Percentiles rank a stretch among this genome's conserved stretches.
phyloP scores from a whole-genome alignment of 805 yeast genomes.

The Metschnikowia matae region DNA sequence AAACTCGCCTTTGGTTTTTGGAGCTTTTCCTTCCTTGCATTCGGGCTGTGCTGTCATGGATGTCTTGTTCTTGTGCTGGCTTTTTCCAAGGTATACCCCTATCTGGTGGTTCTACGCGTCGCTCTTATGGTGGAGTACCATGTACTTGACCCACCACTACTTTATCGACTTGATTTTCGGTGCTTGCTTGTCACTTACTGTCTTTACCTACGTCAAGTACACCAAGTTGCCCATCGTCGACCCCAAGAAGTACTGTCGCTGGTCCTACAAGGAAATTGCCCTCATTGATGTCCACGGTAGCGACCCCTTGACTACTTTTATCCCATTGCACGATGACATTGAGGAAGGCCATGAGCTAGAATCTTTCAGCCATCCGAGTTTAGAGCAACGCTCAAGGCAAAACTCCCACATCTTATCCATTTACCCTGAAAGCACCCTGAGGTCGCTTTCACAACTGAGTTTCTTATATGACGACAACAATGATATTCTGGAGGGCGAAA shows the following conservation, averaged over 20 bases:
- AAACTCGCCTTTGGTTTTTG: constrained; percentile 90
- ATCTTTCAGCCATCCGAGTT: constrained; percentile 8
- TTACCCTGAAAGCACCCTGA: constrained; percentile 1
- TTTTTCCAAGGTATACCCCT: constrained; percentile 69
- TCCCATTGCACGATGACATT: constrained; percentile 12
- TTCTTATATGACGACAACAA: constrained; percentile 2
- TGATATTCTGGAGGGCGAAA: constrained; percentile 20
- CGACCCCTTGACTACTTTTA: constrained; percentile 29
- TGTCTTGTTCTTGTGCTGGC: constrained; percentile 76
- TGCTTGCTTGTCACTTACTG: constrained; percentile 69
- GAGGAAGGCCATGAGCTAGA: constrained; percentile 9
- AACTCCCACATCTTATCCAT: background rate
- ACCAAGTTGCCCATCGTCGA: constrained; percentile 61
- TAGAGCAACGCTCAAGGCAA: constrained; percentile 7
- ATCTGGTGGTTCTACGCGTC: constrained; percentile 73
- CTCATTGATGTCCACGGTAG: constrained; percentile 23
- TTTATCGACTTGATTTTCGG: constrained; percentile 94
- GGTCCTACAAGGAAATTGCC: constrained; percentile 51
- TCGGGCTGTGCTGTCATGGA: constrained; percentile 95
- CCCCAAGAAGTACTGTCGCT: constrained; percentile 56
- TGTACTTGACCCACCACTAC: constrained; percentile 96
- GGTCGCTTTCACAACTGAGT: constrained; percentile 5
- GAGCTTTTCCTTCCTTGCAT: constrained; percentile 83
- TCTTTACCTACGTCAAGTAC: constrained; percentile 67
- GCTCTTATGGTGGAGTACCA: constrained; percentile 98